Base-by-base conservation (phyloP, 106 monocot species). In the Dendrobium nobile region DNA sequence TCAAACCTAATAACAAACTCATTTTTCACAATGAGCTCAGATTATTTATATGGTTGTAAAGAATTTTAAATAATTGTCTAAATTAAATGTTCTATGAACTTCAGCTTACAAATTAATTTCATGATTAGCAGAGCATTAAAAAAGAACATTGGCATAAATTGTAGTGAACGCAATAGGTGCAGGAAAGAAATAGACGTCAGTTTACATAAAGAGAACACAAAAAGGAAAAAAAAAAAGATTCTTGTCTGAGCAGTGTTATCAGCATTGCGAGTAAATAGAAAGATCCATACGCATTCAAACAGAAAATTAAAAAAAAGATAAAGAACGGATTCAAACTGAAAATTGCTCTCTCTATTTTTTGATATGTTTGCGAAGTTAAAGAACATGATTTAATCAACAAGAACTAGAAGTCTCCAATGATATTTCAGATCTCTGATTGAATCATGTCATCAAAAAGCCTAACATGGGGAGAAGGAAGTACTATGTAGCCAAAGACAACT, bases 401-500 rank as follows among this genome's bases (percentile, higher is more conserved):
- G 44, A 43, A 41, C 43, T 17, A 19, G 45, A 44, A 31, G 19
- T 41, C 43, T 75, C 20, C 74, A 43, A 9, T 77, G 19, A 77
- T 54, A 22, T 9, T 20, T 7, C 27, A 54, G 41, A 54, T 41
- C 54, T 77, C 13, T 4, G 10, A 33, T 37, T 31, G 19, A 18
- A 47, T 31, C 13, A 16, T 41, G 20, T 47, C 75, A 72, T 84
- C 86, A 86, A 67, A 8, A 75, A 79, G 92, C 74, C 77, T 92
- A 64, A 79, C 87, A 92, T 92, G 85, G 82, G 78, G 27, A 80
- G 77, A 78, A 85, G 89, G 87, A 87, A 89, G 76, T 81, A 89
- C 70, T 42, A 86, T 82, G 89, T 89, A 92, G 92, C 92, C 89
- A 89, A 86, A 70, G 85, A 87, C 89, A 89, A 87, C 92, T 92